Percentiles rank a stretch among this genome's conserved stretches.
Evolutionary conservation across 169 alveolate genomes (phyloP).

Genomic region (Eimeria acervulina): DNA sequence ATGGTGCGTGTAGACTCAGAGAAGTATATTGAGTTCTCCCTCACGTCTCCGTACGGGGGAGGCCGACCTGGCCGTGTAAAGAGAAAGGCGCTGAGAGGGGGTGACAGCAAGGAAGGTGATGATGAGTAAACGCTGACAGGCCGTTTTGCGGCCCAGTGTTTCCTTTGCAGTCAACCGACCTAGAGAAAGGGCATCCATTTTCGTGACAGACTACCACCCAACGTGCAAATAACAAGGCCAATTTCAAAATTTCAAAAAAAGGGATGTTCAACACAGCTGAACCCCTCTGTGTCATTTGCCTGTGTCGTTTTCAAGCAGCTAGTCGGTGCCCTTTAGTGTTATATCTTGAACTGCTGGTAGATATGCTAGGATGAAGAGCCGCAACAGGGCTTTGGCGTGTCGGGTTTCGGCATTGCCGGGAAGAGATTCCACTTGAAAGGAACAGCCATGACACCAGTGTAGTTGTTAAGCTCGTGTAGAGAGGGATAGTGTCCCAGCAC

Average conservation of each 20-base stretch:
- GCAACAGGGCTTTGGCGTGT: background rate
- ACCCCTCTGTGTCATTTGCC: background rate
- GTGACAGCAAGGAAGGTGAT: slow-evolving; percentile 77
- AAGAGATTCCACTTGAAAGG: too few relatives aligned
- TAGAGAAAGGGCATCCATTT: background rate
- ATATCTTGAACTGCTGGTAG: background rate
- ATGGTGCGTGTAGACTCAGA: slow-evolving; percentile 99
- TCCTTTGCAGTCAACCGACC: background rate
- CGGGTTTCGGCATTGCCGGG: background rate
- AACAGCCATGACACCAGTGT: too few relatives aligned
- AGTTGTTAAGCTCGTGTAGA: too few relatives aligned
- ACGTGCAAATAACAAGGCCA: background rate
- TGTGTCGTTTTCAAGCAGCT: background rate
- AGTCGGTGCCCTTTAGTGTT: too few relatives aligned
- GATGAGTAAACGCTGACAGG: slow-evolving; percentile 72
- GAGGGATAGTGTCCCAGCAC: too few relatives aligned
- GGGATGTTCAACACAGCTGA: background rate
- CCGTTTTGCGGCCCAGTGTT: background rate
- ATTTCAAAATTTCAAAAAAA: background rate
- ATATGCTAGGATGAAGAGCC: background rate
- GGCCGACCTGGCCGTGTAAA: slow-evolving; percentile 98
- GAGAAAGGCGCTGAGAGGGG: slow-evolving; percentile 91
- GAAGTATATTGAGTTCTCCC: slow-evolving; percentile 98
- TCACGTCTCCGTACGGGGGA: slow-evolving; percentile 97
- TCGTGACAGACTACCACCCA: background rate